phyloP scores from a whole-genome alignment of 805 yeast species.

The Zygosaccharomyces rouxii region DNA sequence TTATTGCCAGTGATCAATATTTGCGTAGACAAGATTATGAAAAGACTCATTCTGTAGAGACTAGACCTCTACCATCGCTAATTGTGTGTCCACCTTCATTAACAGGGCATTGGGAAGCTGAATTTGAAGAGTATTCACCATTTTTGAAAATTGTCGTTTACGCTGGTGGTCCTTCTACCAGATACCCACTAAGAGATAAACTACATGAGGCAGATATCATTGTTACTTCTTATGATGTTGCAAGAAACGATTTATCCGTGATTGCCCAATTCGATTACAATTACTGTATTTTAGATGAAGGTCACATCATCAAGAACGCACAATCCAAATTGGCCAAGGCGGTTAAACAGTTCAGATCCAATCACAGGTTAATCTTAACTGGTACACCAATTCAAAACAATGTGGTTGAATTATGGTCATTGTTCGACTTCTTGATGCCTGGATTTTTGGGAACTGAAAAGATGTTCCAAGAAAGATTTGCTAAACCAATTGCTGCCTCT shows the following conservation, averaged over 20 bases:
- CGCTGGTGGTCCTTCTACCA: constrained; percentile 84
- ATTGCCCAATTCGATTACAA: constrained; percentile 65
- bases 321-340: constrained; percentile 82
- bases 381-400: constrained; percentile 99
- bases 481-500: constrained; percentile 96
- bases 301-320: constrained; percentile 93
- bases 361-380: constrained; percentile 84
- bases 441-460: constrained; percentile 96
- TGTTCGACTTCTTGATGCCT: constrained; percentile 97
- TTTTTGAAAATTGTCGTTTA: constrained; percentile 76
- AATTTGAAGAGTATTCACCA: constrained; percentile 84
- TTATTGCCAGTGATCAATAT: constrained; percentile 93
- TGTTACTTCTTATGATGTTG: constrained; percentile 94
- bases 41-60: constrained; percentile 57
- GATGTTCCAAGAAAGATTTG: constrained; percentile 87
- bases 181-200: constrained; percentile 52
- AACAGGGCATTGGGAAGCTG: constrained; percentile 99
- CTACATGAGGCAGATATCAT: constrained; percentile 69
- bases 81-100: constrained; percentile 95
- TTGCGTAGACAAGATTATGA: constrained; percentile 66
- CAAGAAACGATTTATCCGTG: constrained; percentile 79
- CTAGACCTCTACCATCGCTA: constrained; percentile 73
- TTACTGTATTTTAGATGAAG: constrained; percentile 95
- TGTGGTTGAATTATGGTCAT: constrained; percentile 94
- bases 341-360: constrained; percentile 76